Conservation (phyloP, 306 rosid genomes). For the Trifolium pratense region DNA sequence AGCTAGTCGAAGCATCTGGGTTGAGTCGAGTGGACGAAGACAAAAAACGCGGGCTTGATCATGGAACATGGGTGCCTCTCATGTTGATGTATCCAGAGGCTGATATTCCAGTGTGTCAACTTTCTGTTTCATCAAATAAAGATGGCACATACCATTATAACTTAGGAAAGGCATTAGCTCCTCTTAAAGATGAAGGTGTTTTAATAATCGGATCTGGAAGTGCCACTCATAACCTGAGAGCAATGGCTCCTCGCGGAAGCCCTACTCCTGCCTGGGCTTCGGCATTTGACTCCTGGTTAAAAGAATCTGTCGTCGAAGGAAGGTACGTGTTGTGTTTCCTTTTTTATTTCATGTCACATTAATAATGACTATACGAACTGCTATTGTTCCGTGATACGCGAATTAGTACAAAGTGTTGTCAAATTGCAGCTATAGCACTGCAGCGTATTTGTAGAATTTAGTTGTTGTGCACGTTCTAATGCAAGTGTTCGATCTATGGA, state of each 20-base stretch:
- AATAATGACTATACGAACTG: not conserved
- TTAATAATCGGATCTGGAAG: slow-evolving; percentile 66
- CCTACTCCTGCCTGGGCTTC: slow-evolving; percentile 55
- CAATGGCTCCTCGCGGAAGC: not conserved
- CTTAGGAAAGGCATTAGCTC: slow-evolving; percentile 65
- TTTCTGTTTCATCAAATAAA: slow-evolving; percentile 22
- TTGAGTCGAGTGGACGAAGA: slow-evolving; percentile 15
- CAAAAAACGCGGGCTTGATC: slow-evolving; percentile 19
- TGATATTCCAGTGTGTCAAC: slow-evolving; percentile 10
- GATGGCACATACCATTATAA: slow-evolving; percentile 23
- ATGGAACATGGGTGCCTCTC: slow-evolving; percentile 30
- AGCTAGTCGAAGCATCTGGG: slow-evolving; percentile 30
- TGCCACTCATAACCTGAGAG: slow-evolving; percentile 66
- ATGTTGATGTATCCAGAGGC: slow-evolving; percentile 34
- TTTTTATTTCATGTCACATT: not conserved
- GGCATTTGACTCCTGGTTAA: slow-evolving; percentile 15
- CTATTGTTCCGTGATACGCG: not conserved
- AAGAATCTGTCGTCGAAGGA: slow-evolving; percentile 50
- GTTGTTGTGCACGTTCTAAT: not conserved
- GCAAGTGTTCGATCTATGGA: not conserved
- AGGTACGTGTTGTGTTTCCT: slow-evolving; percentile 37
- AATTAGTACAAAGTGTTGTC: not conserved
- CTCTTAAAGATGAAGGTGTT: slow-evolving; percentile 67
- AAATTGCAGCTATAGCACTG: not conserved
- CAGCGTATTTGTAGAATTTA: not conserved